Evolutionary conservation across 495 filamentous ascomycete species (phyloP).

Genomic region (Penicillium malachiteum): DNA sequence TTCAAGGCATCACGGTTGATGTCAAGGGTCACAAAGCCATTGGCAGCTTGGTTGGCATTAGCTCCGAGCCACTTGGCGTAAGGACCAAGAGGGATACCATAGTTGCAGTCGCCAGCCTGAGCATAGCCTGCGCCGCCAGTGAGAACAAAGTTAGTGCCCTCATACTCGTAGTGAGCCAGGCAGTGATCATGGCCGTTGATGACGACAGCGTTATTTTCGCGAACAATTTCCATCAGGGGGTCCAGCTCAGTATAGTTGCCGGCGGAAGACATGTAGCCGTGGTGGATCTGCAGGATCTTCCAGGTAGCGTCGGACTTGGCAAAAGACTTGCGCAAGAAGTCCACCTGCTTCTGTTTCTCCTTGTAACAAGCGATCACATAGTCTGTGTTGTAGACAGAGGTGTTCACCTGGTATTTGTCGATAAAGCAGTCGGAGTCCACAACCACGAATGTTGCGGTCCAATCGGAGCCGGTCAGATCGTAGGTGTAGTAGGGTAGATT

Average conservation of each 20-base stretch:
- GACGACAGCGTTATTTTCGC: slow-evolving; percentile 18
- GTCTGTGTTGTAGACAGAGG: slow-evolving; percentile 20
- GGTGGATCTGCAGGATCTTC: slow-evolving; percentile 26
- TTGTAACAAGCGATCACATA: slow-evolving; percentile 20
- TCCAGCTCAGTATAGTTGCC: slow-evolving; percentile 21
- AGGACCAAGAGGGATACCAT: slow-evolving; percentile 17
- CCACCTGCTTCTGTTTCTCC: slow-evolving; percentile 16
- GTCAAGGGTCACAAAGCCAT: slow-evolving; percentile 26
- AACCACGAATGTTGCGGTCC: slow-evolving; percentile 21
- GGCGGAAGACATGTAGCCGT: slow-evolving; percentile 18
- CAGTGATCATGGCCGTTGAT: slow-evolving; percentile 27
- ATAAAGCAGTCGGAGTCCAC: slow-evolving; percentile 26
- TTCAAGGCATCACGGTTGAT: slow-evolving; percentile 17
- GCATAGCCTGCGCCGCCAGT: slow-evolving; percentile 19
- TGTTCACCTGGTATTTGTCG: slow-evolving; percentile 15
- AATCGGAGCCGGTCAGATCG: slow-evolving; percentile 18
- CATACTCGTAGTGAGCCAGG: slow-evolving; percentile 21
- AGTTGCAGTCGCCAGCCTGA: slow-evolving; percentile 25
- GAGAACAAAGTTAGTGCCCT: slow-evolving; percentile 23
- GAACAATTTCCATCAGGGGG: slow-evolving; percentile 19
- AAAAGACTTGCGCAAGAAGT: slow-evolving; percentile 18
- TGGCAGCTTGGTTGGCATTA: slow-evolving; percentile 14
- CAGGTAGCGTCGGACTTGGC: slow-evolving; percentile 14
- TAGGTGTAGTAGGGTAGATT: slow-evolving; percentile 22
- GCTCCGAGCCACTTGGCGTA: slow-evolving; percentile 24